Evolutionary conservation across 805 yeast genomes (phyloP).

Genomic region (Torulaspora franciscae): DNA sequence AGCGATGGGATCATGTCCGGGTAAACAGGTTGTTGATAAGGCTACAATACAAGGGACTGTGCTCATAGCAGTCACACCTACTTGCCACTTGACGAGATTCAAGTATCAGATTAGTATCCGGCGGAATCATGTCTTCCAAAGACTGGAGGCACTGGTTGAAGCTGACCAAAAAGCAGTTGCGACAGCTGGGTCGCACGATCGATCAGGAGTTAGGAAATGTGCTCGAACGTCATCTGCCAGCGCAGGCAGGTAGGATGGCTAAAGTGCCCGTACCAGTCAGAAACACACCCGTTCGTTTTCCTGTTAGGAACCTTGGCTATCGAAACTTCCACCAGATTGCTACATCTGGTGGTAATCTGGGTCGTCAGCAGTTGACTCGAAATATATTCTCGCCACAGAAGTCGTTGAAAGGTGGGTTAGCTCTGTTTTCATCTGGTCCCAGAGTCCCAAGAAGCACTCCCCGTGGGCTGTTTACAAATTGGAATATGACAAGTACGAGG

Average conservation of each 20-base stretch:
- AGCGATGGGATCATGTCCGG: not conserved
- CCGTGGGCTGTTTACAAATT: slow-evolving; percentile 21
- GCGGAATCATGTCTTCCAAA: slow-evolving; percentile 16
- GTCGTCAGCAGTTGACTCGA: not conserved
- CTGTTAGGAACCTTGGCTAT: slow-evolving; percentile 14
- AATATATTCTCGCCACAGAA: not conserved
- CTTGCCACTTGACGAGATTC: not conserved
- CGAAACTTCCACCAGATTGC: slow-evolving; percentile 5
- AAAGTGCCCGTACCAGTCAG: slow-evolving; percentile 15
- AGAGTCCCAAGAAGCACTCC: slow-evolving; percentile 20
- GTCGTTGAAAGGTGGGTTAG: slow-evolving; percentile 1
- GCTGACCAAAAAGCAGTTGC: slow-evolving; percentile 19
- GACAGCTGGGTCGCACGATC: slow-evolving; percentile 19
- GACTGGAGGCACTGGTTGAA: slow-evolving; percentile 25
- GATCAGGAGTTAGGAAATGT: slow-evolving; percentile 19
- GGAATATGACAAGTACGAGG: slow-evolving; percentile 19
- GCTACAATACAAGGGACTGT: not conserved
- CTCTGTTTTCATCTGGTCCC: slow-evolving; percentile 12
- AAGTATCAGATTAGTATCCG: not conserved
- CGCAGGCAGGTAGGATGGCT: slow-evolving; percentile 12
- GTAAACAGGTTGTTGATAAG: not conserved
- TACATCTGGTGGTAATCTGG: not conserved
- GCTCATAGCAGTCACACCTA: not conserved
- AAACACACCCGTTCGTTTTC: slow-evolving; percentile 4
- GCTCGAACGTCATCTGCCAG: slow-evolving; percentile 16